Evolutionary conservation across 352 stramenopile genomes (phyloP), one percentile per base, ranked within the genome.

Genomic region (Phytophthora hibernalis): DNA sequence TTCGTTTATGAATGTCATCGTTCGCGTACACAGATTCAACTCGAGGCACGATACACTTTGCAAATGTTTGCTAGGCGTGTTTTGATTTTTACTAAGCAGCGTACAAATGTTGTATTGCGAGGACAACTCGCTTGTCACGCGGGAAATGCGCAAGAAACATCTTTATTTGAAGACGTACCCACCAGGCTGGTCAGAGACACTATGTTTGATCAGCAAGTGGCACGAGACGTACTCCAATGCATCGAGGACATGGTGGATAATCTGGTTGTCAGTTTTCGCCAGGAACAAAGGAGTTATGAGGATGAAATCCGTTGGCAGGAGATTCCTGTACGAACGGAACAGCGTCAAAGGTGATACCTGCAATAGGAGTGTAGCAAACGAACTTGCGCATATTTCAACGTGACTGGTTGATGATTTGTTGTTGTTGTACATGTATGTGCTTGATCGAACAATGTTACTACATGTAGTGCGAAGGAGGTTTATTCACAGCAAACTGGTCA

Each of bases 1-100:
- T 72, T 86, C n/a, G 68, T 86, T 16, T 86, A 71, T 28, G 78
- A 82, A 49, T 73, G 64, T 10, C 76, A 86, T 61, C 51, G 53
- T 38, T 42, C 48, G 11, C 67, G 65, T 16, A 26, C 15, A 1
- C 65, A 33, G 13, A 77, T 86, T n/a, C 42, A 67, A 28, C 31
- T 64, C 18, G 73, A 84, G 37, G 78, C 78, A 0, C 54, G 50
- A 13, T 13, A 54, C 8, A 72, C 70, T 21, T 49, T 86, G 2
- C 75, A 84, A 72, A 84, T 86, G 61, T 68, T 64, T 47, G 30
- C 43, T 38, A 61, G 72, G 12, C 61, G 76, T 24, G 24, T 71
- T 22, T 7, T 69, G 7, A 53, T 62, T 18, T 7, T 35, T 7
- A 13, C 5, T 1, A 65, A 63, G 5, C 59, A 37, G 16, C 11